Base-by-base conservation (phyloP, 2,329 filamentous ascomycete species). In the Phaeophleospora eucalypticola region DNA sequence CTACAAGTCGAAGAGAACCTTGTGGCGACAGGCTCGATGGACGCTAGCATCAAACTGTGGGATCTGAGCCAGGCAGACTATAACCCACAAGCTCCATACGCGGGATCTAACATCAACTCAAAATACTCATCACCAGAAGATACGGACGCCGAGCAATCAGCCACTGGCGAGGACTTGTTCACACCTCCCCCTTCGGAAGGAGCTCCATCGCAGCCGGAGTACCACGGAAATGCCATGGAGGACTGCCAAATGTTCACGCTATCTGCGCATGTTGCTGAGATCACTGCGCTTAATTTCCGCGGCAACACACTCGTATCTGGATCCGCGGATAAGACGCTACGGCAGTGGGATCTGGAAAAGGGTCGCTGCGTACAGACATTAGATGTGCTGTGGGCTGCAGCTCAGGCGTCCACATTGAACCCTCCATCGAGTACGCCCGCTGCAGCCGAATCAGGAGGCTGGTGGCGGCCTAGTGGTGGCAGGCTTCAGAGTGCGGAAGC, bases 341-440 rank as follows among this genome's bases (percentile, higher is more conserved):
- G 93, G 36, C 93, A 98, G 67, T 98, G 93, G 93, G 93, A 98
- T 73, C 77, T 98, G 41, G 87, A 91, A 61, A 96, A 90, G 66
- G 93, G 93, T n/a, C 86, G 93, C 40, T 97, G 93, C 67, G 87
- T 98, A 44, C 93, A 98, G 70, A 98, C 93, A 2, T 75, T 98
- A 40, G 93, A 98, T 68, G 91, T 98, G 4, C 86, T 98, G 66
- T 98, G 93, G 93, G 93, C 93, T 8, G 90, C 93, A 3, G 90
- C 93, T 2, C 90, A 96, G 71, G 54, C 54, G 12, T 83, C 80
- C 4, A 77, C 87, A 45, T 78, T 77, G 41, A 76, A 79, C 2
- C 77, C 76, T 41, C 61, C 63, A n/a, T 45, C 44, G 10, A 56
- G 49, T 34, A 38, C 50, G 17, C 19, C 50, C 18, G 29, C 46